phyloP scores from a whole-genome alignment of 495 filamentous ascomycete species.

The Elasticomyces elasticus region DNA sequence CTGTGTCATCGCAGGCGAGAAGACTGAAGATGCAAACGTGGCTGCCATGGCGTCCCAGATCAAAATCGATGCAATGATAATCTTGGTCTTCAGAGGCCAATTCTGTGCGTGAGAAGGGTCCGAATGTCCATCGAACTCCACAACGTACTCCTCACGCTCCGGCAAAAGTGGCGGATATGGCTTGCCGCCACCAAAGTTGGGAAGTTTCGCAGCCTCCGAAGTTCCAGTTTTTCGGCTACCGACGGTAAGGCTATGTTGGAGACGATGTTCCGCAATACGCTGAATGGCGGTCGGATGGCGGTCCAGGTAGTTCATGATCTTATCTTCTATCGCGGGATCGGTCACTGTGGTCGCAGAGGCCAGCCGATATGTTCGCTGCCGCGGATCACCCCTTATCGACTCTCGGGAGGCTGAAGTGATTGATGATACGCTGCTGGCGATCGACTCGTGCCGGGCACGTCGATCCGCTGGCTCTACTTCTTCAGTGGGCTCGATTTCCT shows the following conservation, averaged over 20 bases:
- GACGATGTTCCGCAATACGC: constrained; percentile 19
- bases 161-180: constrained; percentile 39
- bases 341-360: neutral
- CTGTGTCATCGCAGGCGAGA: constrained; percentile 50
- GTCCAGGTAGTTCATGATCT: constrained; percentile 20
- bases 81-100: constrained; percentile 69
- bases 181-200: constrained; percentile 26
- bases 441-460: neutral
- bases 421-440: neutral
- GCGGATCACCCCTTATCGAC: neutral
- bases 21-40: constrained; percentile 63
- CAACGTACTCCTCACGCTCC: constrained; percentile 37
- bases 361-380: neutral
- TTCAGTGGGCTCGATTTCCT: constrained; percentile 2
- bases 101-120: constrained; percentile 61
- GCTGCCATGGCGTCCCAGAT: constrained; percentile 67
- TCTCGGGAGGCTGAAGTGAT: neutral
- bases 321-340: constrained; percentile 9
- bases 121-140: constrained; percentile 41
- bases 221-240: constrained; percentile 4
- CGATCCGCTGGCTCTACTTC: neutral
- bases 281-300: constrained; percentile 24
- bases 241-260: constrained; percentile 22
- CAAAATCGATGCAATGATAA: constrained; percentile 60
- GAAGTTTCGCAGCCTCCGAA: constrained; percentile 10